Conservation (phyloP, 371 early-diverging fungal genomes). For the Actinomortierella ambigua region DNA sequence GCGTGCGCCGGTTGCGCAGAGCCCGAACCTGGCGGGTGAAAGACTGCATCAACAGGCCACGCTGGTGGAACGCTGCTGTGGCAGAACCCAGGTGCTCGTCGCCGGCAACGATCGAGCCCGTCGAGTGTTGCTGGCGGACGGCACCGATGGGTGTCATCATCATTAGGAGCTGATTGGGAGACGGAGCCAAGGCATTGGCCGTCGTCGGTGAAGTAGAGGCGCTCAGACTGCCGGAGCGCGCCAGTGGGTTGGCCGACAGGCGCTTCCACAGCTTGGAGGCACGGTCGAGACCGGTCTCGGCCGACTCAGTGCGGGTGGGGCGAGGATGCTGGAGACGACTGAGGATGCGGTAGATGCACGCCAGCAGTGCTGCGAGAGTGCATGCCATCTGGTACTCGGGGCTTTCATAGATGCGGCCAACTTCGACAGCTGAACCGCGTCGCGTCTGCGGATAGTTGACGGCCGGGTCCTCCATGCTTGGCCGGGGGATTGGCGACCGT, state of each 20-base stretch:
- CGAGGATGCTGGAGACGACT: conserved; percentile 24
- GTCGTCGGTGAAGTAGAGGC: conserved; percentile 2
- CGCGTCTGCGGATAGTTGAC: background rate
- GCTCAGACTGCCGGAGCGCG: background rate
- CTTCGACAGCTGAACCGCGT: conserved; percentile 9
- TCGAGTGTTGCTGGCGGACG: background rate
- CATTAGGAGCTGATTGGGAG: background rate
- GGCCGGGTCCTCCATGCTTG: conserved; percentile 7
- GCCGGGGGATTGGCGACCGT: background rate
- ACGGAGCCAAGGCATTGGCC: background rate
- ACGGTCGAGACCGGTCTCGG: conserved; percentile 41
- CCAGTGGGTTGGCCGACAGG: conserved; percentile 34
- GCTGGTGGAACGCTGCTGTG: too few relatives aligned
- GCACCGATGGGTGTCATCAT: background rate
- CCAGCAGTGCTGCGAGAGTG: conserved; percentile 35
- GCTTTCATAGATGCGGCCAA: conserved; percentile 34
- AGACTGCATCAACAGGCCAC: conserved; percentile 21
- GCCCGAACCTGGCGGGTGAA: conserved; percentile 40
- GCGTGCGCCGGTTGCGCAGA: conserved; percentile 33
- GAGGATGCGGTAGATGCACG: conserved; percentile 38
- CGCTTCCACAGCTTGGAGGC: conserved; percentile 40
- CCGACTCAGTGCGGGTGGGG: conserved; percentile 27
- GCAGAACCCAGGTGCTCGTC: background rate
- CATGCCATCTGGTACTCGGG: conserved; percentile 46
- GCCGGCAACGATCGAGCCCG: background rate